phyloP scores from a whole-genome alignment of 1,284 basidiomycete species.

The Sphagnurus paluster region DNA sequence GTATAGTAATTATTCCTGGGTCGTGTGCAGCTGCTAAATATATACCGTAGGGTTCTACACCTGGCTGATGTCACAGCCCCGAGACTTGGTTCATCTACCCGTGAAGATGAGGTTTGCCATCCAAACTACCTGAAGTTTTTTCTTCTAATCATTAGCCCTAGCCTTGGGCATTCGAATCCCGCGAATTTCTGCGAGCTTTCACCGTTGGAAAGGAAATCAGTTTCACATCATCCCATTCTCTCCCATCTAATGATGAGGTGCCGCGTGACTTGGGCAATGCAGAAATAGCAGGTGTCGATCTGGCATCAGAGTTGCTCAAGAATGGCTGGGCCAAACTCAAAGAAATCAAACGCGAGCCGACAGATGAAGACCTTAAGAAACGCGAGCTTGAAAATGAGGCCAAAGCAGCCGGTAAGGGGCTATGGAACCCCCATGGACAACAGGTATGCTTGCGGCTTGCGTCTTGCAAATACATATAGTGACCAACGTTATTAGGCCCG shows the following conservation, averaged over 20 bases:
- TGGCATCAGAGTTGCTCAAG: slow-evolving; percentile 78
- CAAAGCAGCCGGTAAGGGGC: slow-evolving; percentile 71
- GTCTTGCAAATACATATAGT: neutral
- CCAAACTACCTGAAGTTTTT: neutral
- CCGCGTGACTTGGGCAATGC: slow-evolving; percentile 77
- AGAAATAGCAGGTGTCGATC: slow-evolving; percentile 69
- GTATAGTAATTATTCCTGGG: slow-evolving; percentile 39
- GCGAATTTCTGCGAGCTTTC: slow-evolving; percentile 86
- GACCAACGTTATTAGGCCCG: slow-evolving; percentile 51
- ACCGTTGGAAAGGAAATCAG: slow-evolving; percentile 88
- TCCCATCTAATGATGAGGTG: slow-evolving; percentile 67
- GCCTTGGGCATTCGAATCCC: slow-evolving; percentile 90
- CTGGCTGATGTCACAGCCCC: slow-evolving; percentile 84
- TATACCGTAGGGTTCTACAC: slow-evolving; percentile 69
- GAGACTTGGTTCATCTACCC: slow-evolving; percentile 72
- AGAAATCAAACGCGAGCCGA: slow-evolving; percentile 76
- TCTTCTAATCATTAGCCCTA: slow-evolving; percentile 30
- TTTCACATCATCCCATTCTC: slow-evolving; percentile 75
- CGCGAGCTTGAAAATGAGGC: slow-evolving; percentile 81
- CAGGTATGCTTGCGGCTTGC: slow-evolving; percentile 59
- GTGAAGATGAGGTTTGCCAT: slow-evolving; percentile 81
- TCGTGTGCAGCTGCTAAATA: slow-evolving; percentile 4
- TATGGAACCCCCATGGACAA: slow-evolving; percentile 87
- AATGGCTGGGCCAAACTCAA: slow-evolving; percentile 93
- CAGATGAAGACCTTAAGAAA: slow-evolving; percentile 77